Evolutionary conservation across 2,329 filamentous ascomycete genomes (phyloP).

Genomic region (Stagonosporopsis vannaccii): DNA sequence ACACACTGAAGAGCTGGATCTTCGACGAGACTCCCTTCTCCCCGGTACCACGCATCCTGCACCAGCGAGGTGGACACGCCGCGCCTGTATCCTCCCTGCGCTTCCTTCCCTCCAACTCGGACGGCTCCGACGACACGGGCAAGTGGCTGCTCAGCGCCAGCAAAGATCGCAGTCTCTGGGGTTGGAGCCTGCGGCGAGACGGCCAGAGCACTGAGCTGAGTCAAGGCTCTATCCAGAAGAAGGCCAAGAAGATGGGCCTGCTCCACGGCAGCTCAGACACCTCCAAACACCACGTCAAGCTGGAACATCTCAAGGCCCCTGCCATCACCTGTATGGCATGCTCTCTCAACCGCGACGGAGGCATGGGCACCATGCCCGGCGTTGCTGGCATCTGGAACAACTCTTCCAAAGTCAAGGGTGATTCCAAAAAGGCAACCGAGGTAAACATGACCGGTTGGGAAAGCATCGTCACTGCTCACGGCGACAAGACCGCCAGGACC

Average conservation of each 20-base stretch:
- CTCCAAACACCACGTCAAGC: slow-evolving; percentile 67
- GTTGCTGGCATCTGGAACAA: slow-evolving; percentile 86
- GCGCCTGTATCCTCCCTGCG: slow-evolving; percentile 81
- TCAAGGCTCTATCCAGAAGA: slow-evolving; percentile 86
- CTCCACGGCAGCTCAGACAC: slow-evolving; percentile 64
- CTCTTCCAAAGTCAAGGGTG: slow-evolving; percentile 64
- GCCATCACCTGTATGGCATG: slow-evolving; percentile 92
- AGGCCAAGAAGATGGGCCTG: slow-evolving; percentile 86
- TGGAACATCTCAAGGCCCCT: slow-evolving; percentile 82
- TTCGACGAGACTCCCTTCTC: slow-evolving; percentile 93
- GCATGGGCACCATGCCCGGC: slow-evolving; percentile 83
- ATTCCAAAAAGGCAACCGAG: slow-evolving; percentile 73
- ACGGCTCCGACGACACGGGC: slow-evolving; percentile 84
- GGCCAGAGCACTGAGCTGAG: slow-evolving; percentile 93
- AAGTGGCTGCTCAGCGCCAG: slow-evolving; percentile 96
- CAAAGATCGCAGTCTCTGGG: slow-evolving; percentile 91
- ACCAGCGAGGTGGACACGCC: slow-evolving; percentile 87
- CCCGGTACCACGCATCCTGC: slow-evolving; percentile 82
- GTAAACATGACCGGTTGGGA: slow-evolving; percentile 92
- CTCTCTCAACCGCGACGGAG: slow-evolving; percentile 91
- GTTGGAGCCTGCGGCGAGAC: slow-evolving; percentile 92
- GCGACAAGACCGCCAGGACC: slow-evolving; percentile 84
- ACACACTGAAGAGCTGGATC: slow-evolving; percentile 94
- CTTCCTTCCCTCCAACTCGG: slow-evolving; percentile 87
- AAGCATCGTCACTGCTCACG: slow-evolving; percentile 92